phyloP scores from a whole-genome alignment of 768 basidiomycete genomes.

The Leucosporidium creatinivorum region DNA sequence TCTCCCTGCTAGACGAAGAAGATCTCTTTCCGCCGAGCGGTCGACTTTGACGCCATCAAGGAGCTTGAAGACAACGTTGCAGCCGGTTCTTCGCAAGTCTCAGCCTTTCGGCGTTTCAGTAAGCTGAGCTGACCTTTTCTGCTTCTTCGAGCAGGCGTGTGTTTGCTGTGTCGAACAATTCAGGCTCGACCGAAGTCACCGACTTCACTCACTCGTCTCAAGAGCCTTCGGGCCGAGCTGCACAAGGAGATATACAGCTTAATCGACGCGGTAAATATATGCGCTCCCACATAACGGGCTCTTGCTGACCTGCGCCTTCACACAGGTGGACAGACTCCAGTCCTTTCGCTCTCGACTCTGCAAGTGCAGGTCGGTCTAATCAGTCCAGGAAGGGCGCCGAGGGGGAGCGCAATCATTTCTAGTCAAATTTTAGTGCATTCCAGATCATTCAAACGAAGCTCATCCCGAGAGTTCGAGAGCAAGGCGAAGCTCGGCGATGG shows the following conservation, averaged over 20 bases:
- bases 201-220: not conserved
- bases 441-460: too few species aligned
- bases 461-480: too few species aligned
- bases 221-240: not conserved
- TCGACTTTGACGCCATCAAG: slow-evolving; percentile 1
- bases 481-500: too few species aligned
- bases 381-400: too few species aligned
- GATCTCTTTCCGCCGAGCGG: not conserved
- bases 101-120: too few species aligned
- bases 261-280: not conserved
- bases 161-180: not conserved
- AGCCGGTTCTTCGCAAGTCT: not conserved
- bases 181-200: not conserved
- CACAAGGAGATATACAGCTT: not conserved
- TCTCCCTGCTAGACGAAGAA: not conserved
- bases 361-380: too few species aligned
- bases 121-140: too few species aligned
- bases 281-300: not conserved
- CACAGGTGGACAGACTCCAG: not conserved
- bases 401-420: too few species aligned
- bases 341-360: not conserved
- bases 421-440: too few species aligned
- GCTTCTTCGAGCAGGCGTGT: not conserved
- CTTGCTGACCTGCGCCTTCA: not conserved
- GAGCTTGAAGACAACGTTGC: slow-evolving; percentile 5